These are phyloP conservation scores for Sarocladium strictum DNA, from an alignment of 2,329 filamentous ascomycete genomes.

Conservation along the genomic window DNA sequence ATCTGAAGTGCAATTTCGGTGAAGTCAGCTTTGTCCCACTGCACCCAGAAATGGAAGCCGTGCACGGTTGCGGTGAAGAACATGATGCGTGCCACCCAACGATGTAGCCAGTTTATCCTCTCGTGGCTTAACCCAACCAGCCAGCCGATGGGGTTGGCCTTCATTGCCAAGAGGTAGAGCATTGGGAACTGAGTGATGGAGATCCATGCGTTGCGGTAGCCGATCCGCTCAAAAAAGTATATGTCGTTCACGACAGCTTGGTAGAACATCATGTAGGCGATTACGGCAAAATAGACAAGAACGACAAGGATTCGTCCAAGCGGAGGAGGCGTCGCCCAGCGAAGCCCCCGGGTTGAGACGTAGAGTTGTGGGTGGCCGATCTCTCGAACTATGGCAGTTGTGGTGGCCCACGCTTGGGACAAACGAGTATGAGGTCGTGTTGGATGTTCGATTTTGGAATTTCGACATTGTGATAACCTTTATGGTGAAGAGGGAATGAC, in stretches of 20 bases:
- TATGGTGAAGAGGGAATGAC: background rate
- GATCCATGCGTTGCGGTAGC: slow-evolving; percentile 63
- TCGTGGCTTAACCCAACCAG: slow-evolving; percentile 61
- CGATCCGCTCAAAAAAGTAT: slow-evolving; percentile 59
- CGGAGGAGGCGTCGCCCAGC: slow-evolving; percentile 54
- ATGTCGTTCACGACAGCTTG: slow-evolving; percentile 43
- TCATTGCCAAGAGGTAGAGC: slow-evolving; percentile 56
- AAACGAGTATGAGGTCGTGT: slow-evolving; percentile 43
- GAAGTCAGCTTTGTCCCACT: slow-evolving; percentile 57
- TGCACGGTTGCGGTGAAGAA: slow-evolving; percentile 63
- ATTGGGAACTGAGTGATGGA: slow-evolving; percentile 59
- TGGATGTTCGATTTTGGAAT: slow-evolving; percentile 39
- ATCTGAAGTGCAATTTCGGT: slow-evolving; percentile 51
- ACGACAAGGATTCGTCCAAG: slow-evolving; percentile 50
- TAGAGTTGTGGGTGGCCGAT: slow-evolving; percentile 49
- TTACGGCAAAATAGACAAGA: slow-evolving; percentile 51
- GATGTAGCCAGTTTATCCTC: slow-evolving; percentile 66
- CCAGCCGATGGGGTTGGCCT: slow-evolving; percentile 52
- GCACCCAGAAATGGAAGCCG: slow-evolving; percentile 61
- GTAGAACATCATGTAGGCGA: slow-evolving; percentile 51
- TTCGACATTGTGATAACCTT: slow-evolving; percentile 41
- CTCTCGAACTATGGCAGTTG: slow-evolving; percentile 52
- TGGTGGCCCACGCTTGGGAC: slow-evolving; percentile 50
- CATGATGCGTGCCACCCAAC: slow-evolving; percentile 66
- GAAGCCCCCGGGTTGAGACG: slow-evolving; percentile 37